Evolutionary conservation across 2,329 filamentous ascomycete genomes (phyloP).

Genomic region (Blastomyces silverae): DNA sequence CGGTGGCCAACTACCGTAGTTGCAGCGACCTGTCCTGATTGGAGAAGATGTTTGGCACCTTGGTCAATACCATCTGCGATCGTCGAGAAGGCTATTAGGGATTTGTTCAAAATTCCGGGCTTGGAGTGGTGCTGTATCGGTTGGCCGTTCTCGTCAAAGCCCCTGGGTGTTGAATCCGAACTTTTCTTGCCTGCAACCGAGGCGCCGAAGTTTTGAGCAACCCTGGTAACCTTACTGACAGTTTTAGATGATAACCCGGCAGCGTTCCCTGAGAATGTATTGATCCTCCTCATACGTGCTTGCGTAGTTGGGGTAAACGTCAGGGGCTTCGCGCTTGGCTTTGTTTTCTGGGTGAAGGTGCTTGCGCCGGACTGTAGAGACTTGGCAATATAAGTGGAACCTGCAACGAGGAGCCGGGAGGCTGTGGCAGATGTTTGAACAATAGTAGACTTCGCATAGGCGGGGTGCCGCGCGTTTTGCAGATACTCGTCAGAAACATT

Average conservation of each 20-base stretch:
- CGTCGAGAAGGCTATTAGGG: constrained; percentile 91
- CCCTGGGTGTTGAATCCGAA: constrained; percentile 46
- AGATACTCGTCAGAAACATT: constrained; percentile 56
- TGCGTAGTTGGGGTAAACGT: constrained; percentile 84
- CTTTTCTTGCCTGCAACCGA: constrained; percentile 59
- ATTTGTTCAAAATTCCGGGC: constrained; percentile 89
- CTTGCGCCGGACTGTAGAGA: constrained; percentile 71
- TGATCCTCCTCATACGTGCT: constrained; percentile 77
- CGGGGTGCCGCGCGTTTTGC: constrained; percentile 72
- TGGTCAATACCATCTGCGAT: constrained; percentile 90
- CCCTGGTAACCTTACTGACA: constrained; percentile 71
- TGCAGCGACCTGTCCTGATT: constrained; percentile 67
- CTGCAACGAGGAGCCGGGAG: constrained; percentile 85
- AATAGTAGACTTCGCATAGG: constrained; percentile 80
- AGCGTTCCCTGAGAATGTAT: constrained; percentile 73
- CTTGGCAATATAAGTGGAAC: constrained; percentile 70
- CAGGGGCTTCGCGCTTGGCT: constrained; percentile 71
- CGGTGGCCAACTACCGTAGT: constrained; percentile 81
- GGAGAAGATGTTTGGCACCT: constrained; percentile 70
- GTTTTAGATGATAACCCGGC: constrained; percentile 78
- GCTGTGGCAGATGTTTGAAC: constrained; percentile 82
- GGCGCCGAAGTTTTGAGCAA: constrained; percentile 87
- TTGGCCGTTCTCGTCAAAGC: constrained; percentile 64
- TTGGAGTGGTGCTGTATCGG: constrained; percentile 60
- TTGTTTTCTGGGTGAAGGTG: constrained; percentile 69